Base-by-base conservation (phyloP, 768 basidiomycete genomes). In the Tylopilus sp. region DNA sequence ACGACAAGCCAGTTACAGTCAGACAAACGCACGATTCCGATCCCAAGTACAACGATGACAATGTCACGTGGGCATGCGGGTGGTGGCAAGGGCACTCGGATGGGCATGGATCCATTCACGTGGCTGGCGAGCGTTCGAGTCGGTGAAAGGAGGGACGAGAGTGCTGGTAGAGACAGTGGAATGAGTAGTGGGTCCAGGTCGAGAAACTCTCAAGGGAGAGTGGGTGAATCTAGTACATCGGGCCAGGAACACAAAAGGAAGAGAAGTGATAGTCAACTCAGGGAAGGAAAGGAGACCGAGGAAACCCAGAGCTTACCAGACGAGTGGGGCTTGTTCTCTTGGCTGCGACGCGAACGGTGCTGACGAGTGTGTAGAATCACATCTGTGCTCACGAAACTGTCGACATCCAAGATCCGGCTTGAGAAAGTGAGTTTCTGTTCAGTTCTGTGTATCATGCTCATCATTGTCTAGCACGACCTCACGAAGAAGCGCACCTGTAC, bases 121-220 rank as follows among this genome's bases (percentile, higher is more conserved):
- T 92, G 91, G 90, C 62, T 91, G 46, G 77, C 83, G 13, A 86
- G 77, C 55, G 83, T 91, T 44, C 86, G 82, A 55, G 82, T 86
- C n/a, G 77, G 79, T 8, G 73, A 73, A 36, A 67, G 66, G 57
- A 67, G 80, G 46, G 79, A 81, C 8, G 80, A 79, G 44, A 85
- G 81, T 53, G 78, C 79, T 5, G 77, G 82, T 15, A 73, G 73
- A 4, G 75, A 76, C 12, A 82, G 81, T 52, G 75, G 73, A 6
- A 69, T 77, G 38, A 75, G 74, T 18, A 66, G 64, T 28, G 63
- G 44, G 4, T 81, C 77, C 31, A 68, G 69, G 57, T 78, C 81
- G 36, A 67, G 78, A 53, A 56, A 63, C 28, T 64, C 67, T 36
- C 64, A 64, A 20, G 57, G 58, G 23, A 38, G 48, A 53, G 52